Base-by-base conservation (phyloP, 2,329 filamentous ascomycete genomes). In the Diatrype stigma region DNA sequence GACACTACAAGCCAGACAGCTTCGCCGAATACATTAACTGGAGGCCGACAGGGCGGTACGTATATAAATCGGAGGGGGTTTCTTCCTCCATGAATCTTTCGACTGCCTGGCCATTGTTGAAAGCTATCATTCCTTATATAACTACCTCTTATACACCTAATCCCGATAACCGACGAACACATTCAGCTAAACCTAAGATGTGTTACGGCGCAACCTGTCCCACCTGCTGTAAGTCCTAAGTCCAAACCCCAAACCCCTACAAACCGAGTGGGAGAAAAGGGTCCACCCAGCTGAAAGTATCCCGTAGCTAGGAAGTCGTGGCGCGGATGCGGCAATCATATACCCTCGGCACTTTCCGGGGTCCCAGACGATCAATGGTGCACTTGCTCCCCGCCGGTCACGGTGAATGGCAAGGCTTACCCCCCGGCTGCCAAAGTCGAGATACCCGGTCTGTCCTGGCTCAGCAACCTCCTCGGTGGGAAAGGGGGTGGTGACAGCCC, bases 311-410 rank as follows among this genome's bases (percentile, higher is more conserved):
- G 75, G 62, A 69, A 72, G 57, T 63, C 74, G 23, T 78, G 76
- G 76, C 72, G 74, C 53, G 76, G 76, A 54, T 79, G 75, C 65
- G 75, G 76, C 46, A 67, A 55, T 50, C 76, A 79, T 58, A 70
- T 78, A 51, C 67, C 72, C 8, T 61, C 67, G 14, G 75, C 74
- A n/a, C 68, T 79, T 42, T 56, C 65, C 30, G 67, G 69, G 50
- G 65, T 78, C 3, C 66, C 73, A 28, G 70, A 77, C 61, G 64
- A 69, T 12, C 60, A 77, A 42, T 76, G 75, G 75, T 79, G 76
- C 63, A 71, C 69, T 8, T 79, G 76, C 64, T 62, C 68, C 51
- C 75, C 75, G 30, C 69, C 66, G 55, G 67, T 73, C 49, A 70
- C 69, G 46, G 63, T 77, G 48, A 59, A 70, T 48, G 74, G 73